These are phyloP conservation scores for Paramecium sonneborni DNA, from an alignment of 73 alveolate species.

Conservation along the genomic window DNA sequence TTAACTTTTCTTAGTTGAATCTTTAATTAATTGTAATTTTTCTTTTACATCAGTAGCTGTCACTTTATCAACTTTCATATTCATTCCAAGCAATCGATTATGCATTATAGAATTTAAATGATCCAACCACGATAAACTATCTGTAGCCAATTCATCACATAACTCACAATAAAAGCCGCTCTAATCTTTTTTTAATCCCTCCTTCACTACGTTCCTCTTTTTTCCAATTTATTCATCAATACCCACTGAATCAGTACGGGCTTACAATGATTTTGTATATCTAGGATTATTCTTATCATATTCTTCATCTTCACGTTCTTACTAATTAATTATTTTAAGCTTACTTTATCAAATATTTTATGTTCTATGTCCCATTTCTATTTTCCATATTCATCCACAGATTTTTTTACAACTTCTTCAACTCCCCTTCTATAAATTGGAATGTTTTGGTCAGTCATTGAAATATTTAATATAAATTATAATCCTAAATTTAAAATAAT, in stretches of 20 bases:
- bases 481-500: not conserved
- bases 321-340: not conserved
- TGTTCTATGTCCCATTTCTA: not conserved
- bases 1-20: not conserved
- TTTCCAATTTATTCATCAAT: conserved; percentile 20
- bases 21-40: conserved; percentile 18
- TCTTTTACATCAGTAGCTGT: conserved; percentile 3
- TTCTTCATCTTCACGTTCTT: conserved; percentile 35
- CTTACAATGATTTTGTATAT: not conserved
- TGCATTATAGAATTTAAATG: conserved; percentile 46
- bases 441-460: not conserved
- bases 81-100: conserved; percentile 65
- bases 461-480: not conserved
- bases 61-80: conserved; percentile 64
- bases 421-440: not conserved
- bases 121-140: conserved; percentile 63
- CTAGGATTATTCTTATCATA: conserved; percentile 26
- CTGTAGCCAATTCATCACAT: conserved; percentile 64
- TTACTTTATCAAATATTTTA: not conserved
- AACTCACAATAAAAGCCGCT: conserved; percentile 57
- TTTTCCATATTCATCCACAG: not conserved
- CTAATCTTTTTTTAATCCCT: conserved; percentile 25
- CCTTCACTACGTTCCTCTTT: conserved; percentile 24
- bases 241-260: conserved; percentile 33
- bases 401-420: conserved; percentile 6